A percentile compares a stretch with the other conserved stretches of the same genome.
phyloP scores from a whole-genome alignment of 2,329 filamentous ascomycete species.

The Pyrenochaeta sp. region DNA sequence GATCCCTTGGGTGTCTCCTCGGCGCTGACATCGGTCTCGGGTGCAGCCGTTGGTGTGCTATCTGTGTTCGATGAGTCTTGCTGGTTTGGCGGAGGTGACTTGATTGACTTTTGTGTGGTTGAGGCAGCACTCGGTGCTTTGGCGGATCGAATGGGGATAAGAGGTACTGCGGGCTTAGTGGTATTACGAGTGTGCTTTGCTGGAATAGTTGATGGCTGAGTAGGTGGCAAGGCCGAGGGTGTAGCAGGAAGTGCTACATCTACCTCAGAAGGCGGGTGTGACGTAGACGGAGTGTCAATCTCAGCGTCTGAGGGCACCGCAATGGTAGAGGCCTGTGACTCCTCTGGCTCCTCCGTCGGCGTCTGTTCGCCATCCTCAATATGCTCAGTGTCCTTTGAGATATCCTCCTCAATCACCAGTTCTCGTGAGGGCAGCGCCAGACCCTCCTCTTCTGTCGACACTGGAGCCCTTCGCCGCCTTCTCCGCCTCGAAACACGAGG shows the following conservation, averaged over 20 bases:
- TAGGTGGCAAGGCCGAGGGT: slow-evolving; percentile 57
- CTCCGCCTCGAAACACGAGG: slow-evolving; percentile 56
- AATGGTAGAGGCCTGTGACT: slow-evolving; percentile 55
- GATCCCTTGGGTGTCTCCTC: slow-evolving; percentile 53
- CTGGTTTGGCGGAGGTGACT: slow-evolving; percentile 31
- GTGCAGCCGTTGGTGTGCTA: slow-evolving; percentile 8
- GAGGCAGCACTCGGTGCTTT: slow-evolving; percentile 44
- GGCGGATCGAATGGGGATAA: slow-evolving; percentile 60
- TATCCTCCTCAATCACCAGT: slow-evolving; percentile 29
- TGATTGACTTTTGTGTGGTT: slow-evolving; percentile 46
- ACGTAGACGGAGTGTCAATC: slow-evolving; percentile 66
- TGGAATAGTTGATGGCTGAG: slow-evolving; percentile 41
- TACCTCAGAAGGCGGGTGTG: slow-evolving; percentile 65
- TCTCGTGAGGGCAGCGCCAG: slow-evolving; percentile 64
- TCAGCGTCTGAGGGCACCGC: slow-evolving; percentile 57
- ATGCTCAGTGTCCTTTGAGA: slow-evolving; percentile 18
- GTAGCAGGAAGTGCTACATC: slow-evolving; percentile 65
- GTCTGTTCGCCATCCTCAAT: slow-evolving; percentile 42
- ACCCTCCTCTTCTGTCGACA: slow-evolving; percentile 47
- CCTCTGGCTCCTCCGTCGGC: slow-evolving; percentile 50
- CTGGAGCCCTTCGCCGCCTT: slow-evolving; percentile 54
- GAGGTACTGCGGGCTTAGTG: slow-evolving; percentile 60
- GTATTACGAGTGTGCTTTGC: slow-evolving; percentile 52
- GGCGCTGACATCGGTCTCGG: slow-evolving; percentile 20
- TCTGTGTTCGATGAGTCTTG: slow-evolving; percentile 17